Evolutionary conservation across 768 basidiomycete species (phyloP), one percentile per base, ranked within the genome.

Genomic region (Mycena latifolia): DNA sequence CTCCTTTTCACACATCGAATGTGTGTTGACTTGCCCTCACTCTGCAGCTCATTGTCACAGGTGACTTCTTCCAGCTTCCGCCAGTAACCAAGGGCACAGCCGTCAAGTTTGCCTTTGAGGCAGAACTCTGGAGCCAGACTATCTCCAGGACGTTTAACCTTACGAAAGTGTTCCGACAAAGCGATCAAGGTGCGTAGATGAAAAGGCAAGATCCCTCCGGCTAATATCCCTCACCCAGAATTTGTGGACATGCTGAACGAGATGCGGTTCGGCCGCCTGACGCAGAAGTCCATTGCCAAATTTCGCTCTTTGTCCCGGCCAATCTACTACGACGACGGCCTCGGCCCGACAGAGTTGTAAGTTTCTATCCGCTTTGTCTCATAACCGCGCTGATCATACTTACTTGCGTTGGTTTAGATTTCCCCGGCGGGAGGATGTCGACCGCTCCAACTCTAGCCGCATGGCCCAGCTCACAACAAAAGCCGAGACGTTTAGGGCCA

Each of bases 201-300:
- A 43, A 5, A 5, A 18, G 14, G 5, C 39, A 18, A 5, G 39
- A 18, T 11, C 11, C 17, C 39, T 14, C 17, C 39, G 4, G 39
- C 39, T 39, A 5, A 45, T 46, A 22, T 96, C 75, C 97, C 99
- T 33, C 99, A 98, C 84, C 83, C 75, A 95, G 95, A 89, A 56
- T 98, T 99, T 74, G 88, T 99, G 55, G 85, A 94, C 76, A 99
- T 99, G 95, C 82, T 99, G 55, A 99, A 98, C 75, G 96, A 99
- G 77, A 99, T 99, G 98, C 89, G 98, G 18, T 97, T 95, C 71
- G 98, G 98, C 4, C 79, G 71, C 20, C 78, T 99, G 33, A 85
- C 89, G 0, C 66, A 73, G 3, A 79, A 81, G 24, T 96, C 95
- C 0, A 89, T 95, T 64, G 61, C 73, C 33, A 89, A 84, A 60